Percentiles rank a stretch among this genome's conserved stretches.
phyloP scores from a whole-genome alignment of 768 basidiomycete genomes.

The Agaricus sinodeliciosus region DNA sequence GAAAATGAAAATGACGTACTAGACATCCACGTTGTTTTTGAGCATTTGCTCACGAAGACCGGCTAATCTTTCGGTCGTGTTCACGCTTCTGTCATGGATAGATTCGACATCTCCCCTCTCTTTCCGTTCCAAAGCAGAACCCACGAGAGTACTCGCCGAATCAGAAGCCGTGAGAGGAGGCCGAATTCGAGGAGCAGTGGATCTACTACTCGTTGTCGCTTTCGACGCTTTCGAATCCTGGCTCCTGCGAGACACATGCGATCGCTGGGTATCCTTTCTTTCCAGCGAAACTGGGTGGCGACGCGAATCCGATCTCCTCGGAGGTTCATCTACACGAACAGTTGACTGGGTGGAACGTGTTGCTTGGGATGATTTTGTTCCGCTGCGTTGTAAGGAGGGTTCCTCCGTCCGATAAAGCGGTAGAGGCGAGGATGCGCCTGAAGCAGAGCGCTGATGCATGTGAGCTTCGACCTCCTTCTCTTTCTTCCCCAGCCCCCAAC shows the following conservation, averaged over 20 bases:
- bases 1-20: slow-evolving; percentile 40
- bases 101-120: slow-evolving; percentile 50
- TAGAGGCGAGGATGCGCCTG: slow-evolving; percentile 20
- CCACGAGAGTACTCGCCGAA: slow-evolving; percentile 69
- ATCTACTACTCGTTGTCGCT: slow-evolving; percentile 22
- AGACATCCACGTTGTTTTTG: slow-evolving; percentile 66
- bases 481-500: slow-evolving; percentile 59
- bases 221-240: slow-evolving; percentile 23
- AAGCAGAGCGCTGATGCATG: slow-evolving; percentile 21
- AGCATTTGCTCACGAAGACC: slow-evolving; percentile 60
- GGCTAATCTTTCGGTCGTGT: slow-evolving; percentile 49
- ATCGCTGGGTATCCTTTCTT: slow-evolving; percentile 25
- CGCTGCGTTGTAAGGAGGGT: not conserved
- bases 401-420: slow-evolving; percentile 26
- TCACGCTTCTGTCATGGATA: slow-evolving; percentile 33
- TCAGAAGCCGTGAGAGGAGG: slow-evolving; percentile 43
- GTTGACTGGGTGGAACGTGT: slow-evolving; percentile 21
- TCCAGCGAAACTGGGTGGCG: slow-evolving; percentile 19
- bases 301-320: no score
- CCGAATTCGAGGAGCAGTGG: slow-evolving; percentile 29
- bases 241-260: slow-evolving; percentile 24
- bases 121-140: slow-evolving; percentile 67
- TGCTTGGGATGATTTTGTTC: slow-evolving; percentile 10
- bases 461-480: slow-evolving; percentile 32
- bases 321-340: slow-evolving; percentile 19